phyloP scores from a whole-genome alignment of 768 basidiomycete species.

The Suillus brevipes region DNA sequence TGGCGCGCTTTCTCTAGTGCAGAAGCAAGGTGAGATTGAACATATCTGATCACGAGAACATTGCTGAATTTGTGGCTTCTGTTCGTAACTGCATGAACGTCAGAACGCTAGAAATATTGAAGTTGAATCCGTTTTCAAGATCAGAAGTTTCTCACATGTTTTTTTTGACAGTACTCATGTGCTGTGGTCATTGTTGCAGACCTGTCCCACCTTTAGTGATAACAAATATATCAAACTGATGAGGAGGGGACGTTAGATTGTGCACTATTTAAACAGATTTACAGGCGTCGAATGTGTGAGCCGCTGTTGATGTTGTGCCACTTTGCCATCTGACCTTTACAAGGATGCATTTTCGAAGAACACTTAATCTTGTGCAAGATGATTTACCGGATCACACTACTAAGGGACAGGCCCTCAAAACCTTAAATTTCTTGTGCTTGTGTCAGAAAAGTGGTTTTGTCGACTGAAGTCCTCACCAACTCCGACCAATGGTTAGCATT shows the following conservation, averaged over 20 bases:
- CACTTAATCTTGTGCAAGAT: background rate
- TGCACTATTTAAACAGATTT: background rate
- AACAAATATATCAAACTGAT: background rate
- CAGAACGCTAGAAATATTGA: background rate
- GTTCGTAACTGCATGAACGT: background rate
- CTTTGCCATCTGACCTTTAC: background rate
- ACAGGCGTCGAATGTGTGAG: background rate
- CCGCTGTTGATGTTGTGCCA: background rate
- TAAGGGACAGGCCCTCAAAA: background rate
- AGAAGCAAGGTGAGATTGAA: no score
- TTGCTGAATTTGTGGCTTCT: background rate
- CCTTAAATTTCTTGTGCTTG: background rate
- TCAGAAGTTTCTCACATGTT: background rate
- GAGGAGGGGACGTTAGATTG: background rate
- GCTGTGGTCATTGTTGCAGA: background rate
- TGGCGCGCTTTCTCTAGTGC: no score
- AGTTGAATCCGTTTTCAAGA: background rate
- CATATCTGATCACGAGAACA: background rate
- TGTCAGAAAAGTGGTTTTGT: no score
- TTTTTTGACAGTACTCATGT: background rate
- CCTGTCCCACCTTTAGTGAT: background rate
- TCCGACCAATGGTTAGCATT: no score
- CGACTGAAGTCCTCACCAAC: background rate
- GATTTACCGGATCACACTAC: background rate
- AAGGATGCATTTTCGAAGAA: background rate